These are phyloP conservation scores for Chaetomiaceae sp. DNA, from an alignment of 2,329 filamentous ascomycete species.

Conservation along the genomic window DNA sequence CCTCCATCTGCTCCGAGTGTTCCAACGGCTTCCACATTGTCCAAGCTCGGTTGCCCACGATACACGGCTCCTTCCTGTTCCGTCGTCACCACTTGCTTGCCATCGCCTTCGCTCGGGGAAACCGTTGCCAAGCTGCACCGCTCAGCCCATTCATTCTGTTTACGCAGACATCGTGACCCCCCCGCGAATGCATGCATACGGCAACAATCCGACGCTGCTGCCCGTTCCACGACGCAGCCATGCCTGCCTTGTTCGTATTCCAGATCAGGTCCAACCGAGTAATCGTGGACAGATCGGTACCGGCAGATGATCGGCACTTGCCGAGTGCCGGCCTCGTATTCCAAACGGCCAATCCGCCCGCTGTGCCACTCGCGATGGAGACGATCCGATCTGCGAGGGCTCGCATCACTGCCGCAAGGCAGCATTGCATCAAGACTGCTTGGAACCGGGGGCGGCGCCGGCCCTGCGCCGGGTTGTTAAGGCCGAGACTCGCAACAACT, in stretches of 20 bases:
- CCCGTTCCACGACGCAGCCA: not conserved
- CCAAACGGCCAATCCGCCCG: not conserved
- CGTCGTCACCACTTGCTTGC: slow-evolving; percentile 1
- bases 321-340: slow-evolving; percentile 7
- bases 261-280: not conserved
- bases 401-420: too few relatives aligned
- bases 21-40: not conserved
- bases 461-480: not conserved
- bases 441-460: not conserved
- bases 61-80: slow-evolving; percentile 6
- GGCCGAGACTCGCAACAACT: too few relatives aligned
- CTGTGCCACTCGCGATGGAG: slow-evolving; percentile 6
- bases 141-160: not conserved
- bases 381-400: not conserved
- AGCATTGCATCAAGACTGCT: too few relatives aligned
- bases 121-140: slow-evolving; percentile 4
- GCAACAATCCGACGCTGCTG: not conserved
- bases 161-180: not conserved
- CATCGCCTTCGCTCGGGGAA: too few relatives aligned
- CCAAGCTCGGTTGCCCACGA: not conserved
- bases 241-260: slow-evolving; percentile 8
- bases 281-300: not conserved
- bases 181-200: not conserved
- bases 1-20: not conserved
- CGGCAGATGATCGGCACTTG: slow-evolving; percentile 6